Conservation (phyloP, 805 yeast species). For the Wickerhamiella lipophila region DNA sequence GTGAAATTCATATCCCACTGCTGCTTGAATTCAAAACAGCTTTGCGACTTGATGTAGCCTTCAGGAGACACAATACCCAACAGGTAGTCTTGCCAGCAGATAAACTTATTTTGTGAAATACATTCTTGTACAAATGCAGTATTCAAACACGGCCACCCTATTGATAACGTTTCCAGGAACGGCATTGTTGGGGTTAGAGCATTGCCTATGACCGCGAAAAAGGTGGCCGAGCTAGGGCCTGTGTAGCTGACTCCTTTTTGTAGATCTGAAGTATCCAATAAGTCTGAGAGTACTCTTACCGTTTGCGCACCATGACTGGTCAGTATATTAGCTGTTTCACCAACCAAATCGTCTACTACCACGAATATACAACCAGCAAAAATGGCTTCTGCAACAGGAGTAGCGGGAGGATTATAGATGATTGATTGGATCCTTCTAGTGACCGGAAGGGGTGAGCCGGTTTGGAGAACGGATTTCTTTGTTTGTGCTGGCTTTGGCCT, state of each 20-base stretch:
- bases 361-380: conserved; percentile 2
- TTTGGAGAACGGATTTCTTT: background rate
- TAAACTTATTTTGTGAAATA: conserved; percentile 24
- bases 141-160: conserved; percentile 79
- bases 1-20: conserved; percentile 17
- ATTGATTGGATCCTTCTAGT: background rate
- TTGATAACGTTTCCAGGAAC: conserved; percentile 60
- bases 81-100: conserved; percentile 41
- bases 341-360: conserved; percentile 3
- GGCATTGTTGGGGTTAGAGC: conserved; percentile 42
- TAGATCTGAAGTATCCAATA: background rate
- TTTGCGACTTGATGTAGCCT: conserved; percentile 26
- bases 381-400: background rate
- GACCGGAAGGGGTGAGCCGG: background rate
- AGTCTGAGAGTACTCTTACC: background rate
- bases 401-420: background rate
- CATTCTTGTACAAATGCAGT: conserved; percentile 44
- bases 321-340: background rate
- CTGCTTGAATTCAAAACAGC: conserved; percentile 22
- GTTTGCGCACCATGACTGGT: background rate
- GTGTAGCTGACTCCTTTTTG: background rate
- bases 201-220: conserved; percentile 51
- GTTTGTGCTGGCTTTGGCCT: background rate
- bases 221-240: conserved; percentile 27
- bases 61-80: conserved; percentile 63